Evolutionary conservation across 768 basidiomycete genomes (phyloP).

Genomic region (Hericium coralloides): DNA sequence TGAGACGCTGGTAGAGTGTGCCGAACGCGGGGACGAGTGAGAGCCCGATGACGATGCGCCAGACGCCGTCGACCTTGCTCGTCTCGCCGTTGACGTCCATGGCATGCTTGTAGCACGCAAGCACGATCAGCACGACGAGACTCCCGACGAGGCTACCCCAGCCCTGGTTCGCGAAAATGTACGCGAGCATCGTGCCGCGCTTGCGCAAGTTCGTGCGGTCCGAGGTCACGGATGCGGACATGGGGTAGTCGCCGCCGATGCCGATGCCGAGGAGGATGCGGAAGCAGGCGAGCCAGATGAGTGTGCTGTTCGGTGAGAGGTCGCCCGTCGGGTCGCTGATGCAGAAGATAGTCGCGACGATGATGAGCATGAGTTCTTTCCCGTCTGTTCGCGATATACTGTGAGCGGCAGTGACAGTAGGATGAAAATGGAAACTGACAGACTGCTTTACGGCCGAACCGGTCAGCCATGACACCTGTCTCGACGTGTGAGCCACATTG

Average conservation of each 20-base stretch:
- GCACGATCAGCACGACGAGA: constrained; percentile 53
- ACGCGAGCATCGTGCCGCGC: constrained; percentile 66
- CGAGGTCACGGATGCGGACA: constrained; percentile 61
- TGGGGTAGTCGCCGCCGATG: constrained; percentile 74
- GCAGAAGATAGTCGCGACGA: constrained; percentile 64
- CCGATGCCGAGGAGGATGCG: constrained; percentile 72
- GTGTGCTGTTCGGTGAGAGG: constrained; percentile 38
- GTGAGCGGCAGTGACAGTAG: neutral
- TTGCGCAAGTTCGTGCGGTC: constrained; percentile 59
- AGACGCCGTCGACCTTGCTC: constrained; percentile 65
- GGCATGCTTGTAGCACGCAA: constrained; percentile 51
- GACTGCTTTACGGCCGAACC: constrained; percentile 59
- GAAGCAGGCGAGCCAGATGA: constrained; percentile 59
- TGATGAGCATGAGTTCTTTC: constrained; percentile 75
- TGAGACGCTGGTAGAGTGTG: constrained; percentile 70
- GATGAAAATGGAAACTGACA: constrained; percentile 27
- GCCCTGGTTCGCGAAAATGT: constrained; percentile 71
- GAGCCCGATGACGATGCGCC: constrained; percentile 68
- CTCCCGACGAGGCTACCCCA: constrained; percentile 66
- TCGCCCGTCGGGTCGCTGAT: constrained; percentile 54
- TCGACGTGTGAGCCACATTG: neutral
- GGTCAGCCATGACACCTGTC: constrained; percentile 55
- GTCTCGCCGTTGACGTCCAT: constrained; percentile 53
- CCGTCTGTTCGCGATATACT: constrained; percentile 36
- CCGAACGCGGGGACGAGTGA: constrained; percentile 68